These are phyloP conservation scores for Eimeria brunetti DNA, from an alignment of 169 alveolate genomes.

Conservation along the genomic window DNA sequence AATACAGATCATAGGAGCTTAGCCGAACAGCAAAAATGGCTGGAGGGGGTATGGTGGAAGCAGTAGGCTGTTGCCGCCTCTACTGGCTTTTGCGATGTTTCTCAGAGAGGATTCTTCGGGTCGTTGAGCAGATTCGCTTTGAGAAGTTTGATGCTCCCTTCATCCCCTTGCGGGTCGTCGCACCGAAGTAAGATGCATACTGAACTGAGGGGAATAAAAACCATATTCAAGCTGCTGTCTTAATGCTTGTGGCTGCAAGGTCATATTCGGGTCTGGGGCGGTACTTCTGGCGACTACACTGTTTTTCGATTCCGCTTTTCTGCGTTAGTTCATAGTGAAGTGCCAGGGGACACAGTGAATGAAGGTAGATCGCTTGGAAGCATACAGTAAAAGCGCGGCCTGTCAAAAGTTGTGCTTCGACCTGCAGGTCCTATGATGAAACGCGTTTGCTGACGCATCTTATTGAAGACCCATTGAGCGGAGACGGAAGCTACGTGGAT, in stretches of 20 bases:
- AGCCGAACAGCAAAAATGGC: not conserved
- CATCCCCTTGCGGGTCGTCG: slow-evolving; percentile 77
- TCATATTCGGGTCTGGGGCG: not conserved
- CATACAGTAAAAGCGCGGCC: not conserved
- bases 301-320: not conserved
- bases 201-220: not conserved
- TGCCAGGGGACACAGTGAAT: not conserved
- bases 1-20: not conserved
- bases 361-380: not conserved
- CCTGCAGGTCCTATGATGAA: slow-evolving; percentile 75
- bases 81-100: not conserved
- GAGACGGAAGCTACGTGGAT: slow-evolving; percentile 80
- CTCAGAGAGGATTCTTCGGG: slow-evolving; percentile 58
- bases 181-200: slow-evolving; percentile 52
- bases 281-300: not conserved
- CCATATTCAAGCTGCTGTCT: not conserved
- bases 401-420: not conserved
- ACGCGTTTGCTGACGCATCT: slow-evolving; percentile 76
- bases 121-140: slow-evolving; percentile 66
- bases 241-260: not conserved
- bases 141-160: slow-evolving; percentile 70
- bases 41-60: not conserved
- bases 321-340: not conserved
- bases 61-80: not conserved
- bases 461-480: slow-evolving; percentile 77